Base-by-base conservation (phyloP, 371 early-diverging fungal species). In the Mucor irregularis region DNA sequence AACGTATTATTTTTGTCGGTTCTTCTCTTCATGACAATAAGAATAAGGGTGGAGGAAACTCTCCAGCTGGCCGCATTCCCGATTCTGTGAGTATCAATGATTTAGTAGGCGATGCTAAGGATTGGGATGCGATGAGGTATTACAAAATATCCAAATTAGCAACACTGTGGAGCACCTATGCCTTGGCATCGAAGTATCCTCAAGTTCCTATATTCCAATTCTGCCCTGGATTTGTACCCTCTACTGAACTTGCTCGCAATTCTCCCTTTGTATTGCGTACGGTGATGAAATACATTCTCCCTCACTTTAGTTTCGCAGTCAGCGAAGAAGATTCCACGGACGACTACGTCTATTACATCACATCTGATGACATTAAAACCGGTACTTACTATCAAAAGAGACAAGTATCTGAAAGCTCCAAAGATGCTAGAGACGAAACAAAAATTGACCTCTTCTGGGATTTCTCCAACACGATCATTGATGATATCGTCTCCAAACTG, bases 171-270 rank as follows among this genome's bases (percentile, higher is more conserved):
- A 37, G 47, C 17, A 49, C 59, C 2, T 66, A 50, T 24, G 28
- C 46, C 6, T 31, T 76, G 30, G 53, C 55, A 7, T 28, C 61
- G 16, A 43, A 25, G 21, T 40, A 24, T 11, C 58, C 62, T 13
- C 26, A 53, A 4, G 28, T 67, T 5, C 30, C 60, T n/a, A 50
- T 66, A 0, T 26, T 49, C 19, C 61, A 64, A 0, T 61, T 76
- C 21, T 76, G 73, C 29, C 76, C 76, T 8, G 76, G 76, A 24
- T 76, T 76, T 66, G 76, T 76, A 8, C 76, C 76, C 21, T 57
- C 68, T 1, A 76, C 76, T 9, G 57, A 35, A 13, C 54, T 76
- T n/a, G 53, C 55, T 24, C 70, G 76, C 8, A 43, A 66, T 16
- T 60, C 69, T 4, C 28, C 52, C 6, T 62, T 55, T 26, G 1